phyloP scores from a whole-genome alignment of 805 yeast species.

The Metschnikowia anglica region DNA sequence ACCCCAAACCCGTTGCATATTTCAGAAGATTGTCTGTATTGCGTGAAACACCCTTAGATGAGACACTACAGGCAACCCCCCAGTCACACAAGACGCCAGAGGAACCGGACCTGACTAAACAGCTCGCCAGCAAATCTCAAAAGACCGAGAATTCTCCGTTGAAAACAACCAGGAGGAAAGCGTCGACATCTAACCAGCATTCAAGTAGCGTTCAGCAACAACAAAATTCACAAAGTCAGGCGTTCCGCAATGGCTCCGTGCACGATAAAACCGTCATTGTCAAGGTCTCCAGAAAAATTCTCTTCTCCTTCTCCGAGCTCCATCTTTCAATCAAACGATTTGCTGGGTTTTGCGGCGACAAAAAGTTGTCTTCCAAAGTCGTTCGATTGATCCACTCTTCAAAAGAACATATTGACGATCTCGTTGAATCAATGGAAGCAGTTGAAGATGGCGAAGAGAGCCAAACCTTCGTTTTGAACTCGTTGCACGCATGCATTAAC shows the following conservation, averaged over 20 bases:
- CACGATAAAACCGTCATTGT: conserved; percentile 22
- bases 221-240: background rate
- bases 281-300: conserved; percentile 56
- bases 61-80: conserved; percentile 5
- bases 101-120: background rate
- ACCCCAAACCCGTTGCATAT: conserved; percentile 58
- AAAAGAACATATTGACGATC: conserved; percentile 53
- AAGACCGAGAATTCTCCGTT: background rate
- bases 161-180: background rate
- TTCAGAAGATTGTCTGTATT: conserved; percentile 64
- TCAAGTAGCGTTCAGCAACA: background rate
- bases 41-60: conserved; percentile 49
- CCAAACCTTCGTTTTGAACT: conserved; percentile 29
- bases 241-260: background rate
- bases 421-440: conserved; percentile 56
- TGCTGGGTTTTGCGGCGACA: conserved; percentile 57
- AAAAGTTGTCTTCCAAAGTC: conserved; percentile 52
- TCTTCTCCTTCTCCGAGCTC: conserved; percentile 63
- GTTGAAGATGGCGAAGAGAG: conserved; percentile 38
- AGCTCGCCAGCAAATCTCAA: background rate
- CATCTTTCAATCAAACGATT: conserved; percentile 58
- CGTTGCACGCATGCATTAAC: conserved; percentile 36
- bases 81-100: background rate
- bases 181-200: conserved; percentile 1
- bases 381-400: conserved; percentile 51